These are phyloP conservation scores for Candida glaebosa DNA, from an alignment of 805 yeast species.

Conservation along the genomic window DNA sequence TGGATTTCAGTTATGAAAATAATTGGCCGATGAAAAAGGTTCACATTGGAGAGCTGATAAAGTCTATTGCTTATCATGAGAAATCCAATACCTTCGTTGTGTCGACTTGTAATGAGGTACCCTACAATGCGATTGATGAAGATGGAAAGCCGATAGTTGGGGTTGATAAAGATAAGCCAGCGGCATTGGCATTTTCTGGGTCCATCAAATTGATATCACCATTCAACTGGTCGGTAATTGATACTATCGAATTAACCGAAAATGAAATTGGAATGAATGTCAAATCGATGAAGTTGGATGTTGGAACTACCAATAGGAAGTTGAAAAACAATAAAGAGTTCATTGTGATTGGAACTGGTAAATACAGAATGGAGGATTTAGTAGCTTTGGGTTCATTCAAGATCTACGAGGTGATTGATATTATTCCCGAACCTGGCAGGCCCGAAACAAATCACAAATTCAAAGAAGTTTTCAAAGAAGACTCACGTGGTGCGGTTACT, in stretches of 20 bases:
- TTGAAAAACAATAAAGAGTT: slow-evolving; percentile 58
- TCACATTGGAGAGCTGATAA: slow-evolving; percentile 57
- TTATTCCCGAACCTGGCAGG: slow-evolving; percentile 83
- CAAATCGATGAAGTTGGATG: slow-evolving; percentile 50
- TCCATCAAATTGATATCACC: slow-evolving; percentile 68
- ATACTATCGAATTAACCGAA: slow-evolving; percentile 59
- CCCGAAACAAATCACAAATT: slow-evolving; percentile 82
- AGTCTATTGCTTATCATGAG: slow-evolving; percentile 67
- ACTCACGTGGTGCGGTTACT: slow-evolving; percentile 79
- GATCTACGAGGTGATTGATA: slow-evolving; percentile 70
- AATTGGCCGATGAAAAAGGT: slow-evolving; percentile 54
- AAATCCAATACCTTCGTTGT: slow-evolving; percentile 58
- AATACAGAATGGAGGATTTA: slow-evolving; percentile 73
- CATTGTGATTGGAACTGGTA: slow-evolving; percentile 76
- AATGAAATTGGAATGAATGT: slow-evolving; percentile 62
- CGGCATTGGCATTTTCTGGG: slow-evolving; percentile 59
- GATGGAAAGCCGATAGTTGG: slow-evolving; percentile 68
- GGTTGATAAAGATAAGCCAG: slow-evolving; percentile 44
- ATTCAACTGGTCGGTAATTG: slow-evolving; percentile 71
- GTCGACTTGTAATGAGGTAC: slow-evolving; percentile 55
- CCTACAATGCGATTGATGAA: slow-evolving; percentile 68
- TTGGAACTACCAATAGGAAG: slow-evolving; percentile 37
- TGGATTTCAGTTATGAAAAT: slow-evolving; percentile 52
- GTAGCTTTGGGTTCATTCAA: slow-evolving; percentile 76
- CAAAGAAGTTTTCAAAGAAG: slow-evolving; percentile 69